Evolutionary conservation across 164 flowering plant genomes (phyloP), one percentile per base, ranked within the genome.

Genomic region (Berberis thunbergii): DNA sequence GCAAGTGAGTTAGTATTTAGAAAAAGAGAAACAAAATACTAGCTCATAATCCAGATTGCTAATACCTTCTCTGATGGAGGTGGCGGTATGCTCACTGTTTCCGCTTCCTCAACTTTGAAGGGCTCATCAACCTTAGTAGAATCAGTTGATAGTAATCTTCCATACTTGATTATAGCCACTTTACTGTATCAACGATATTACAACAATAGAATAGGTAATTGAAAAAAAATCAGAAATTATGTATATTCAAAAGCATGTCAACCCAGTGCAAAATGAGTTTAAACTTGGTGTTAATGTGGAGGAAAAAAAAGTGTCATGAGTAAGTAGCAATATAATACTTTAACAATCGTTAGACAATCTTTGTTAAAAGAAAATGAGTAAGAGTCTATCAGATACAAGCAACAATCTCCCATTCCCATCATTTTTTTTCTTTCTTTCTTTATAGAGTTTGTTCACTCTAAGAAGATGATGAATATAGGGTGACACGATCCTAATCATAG

Each of bases 41-140:
- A 2, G 5, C 43, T 10, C 43, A 45, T 9, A 55, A 13, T n/a
- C 26, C 71, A 67, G 12, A 45, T 46, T 46, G 49, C n/a, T 55
- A 42, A 61, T 69, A 87, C 95, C 91, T 88, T 91, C 64, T 88
- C 96, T 52, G 88, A 60, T 52, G 87, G 85, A 58, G 97, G 89
- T n/a, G 97, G 98, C 0, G 94, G 84, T 26, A 82, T 74, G 63
- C 84, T 45, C 42, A 88, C 87, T 12, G 96, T 90, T 76, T 93
- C 98, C 39, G 96, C 97, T 79, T 90, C 97, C 76, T 87, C 91
- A 55, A 84, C 91, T 73, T 83, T 88, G 41, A 81, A 76, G 7
- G 91, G 84, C 63, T 84, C 91, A 45, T 83, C 83, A 55, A 80
- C 74, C 68, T 83, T 84, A 67, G 63, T 83, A 50, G 91, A 76